A percentile compares a stretch with the other conserved stretches of the same genome.
Conservation (phyloP, 2,329 filamentous ascomycete genomes). For the Cryphonectria parasitica region DNA sequence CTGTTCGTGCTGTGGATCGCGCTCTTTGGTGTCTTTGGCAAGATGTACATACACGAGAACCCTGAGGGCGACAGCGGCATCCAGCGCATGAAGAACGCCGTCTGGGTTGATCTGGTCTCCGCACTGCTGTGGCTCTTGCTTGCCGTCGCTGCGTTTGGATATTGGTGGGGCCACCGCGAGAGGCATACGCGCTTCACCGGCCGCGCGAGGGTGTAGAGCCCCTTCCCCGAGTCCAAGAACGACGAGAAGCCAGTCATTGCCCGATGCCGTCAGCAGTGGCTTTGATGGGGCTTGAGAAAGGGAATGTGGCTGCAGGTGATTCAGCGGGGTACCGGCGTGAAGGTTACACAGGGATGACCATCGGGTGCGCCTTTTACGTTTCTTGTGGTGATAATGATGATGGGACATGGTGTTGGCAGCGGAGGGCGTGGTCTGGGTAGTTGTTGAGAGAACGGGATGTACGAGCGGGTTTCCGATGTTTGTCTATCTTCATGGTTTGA, state of each 20-base stretch:
- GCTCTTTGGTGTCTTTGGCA: constrained; percentile 82
- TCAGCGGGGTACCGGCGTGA: neutral
- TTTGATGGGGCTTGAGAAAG: neutral
- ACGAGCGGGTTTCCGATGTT: neutral
- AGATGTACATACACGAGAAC: constrained; percentile 74
- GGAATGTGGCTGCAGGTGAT: neutral
- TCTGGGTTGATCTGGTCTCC: constrained; percentile 80
- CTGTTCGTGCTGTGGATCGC: constrained; percentile 80
- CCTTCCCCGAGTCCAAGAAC: neutral
- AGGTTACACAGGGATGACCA: neutral
- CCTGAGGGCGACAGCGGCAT: constrained; percentile 66
- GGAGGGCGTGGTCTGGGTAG: neutral
- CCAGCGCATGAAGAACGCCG: constrained; percentile 80
- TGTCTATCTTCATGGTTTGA: neutral
- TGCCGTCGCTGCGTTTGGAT: constrained; percentile 55
- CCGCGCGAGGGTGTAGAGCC: constrained; percentile 55
- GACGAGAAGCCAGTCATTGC: constrained; percentile 16
- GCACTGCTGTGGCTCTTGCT: constrained; percentile 76
- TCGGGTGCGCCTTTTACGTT: neutral
- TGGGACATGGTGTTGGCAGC: neutral
- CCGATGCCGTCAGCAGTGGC: neutral
- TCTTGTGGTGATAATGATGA: neutral
- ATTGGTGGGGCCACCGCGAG: constrained; percentile 63
- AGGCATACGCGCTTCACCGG: constrained; percentile 61
- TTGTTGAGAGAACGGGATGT: neutral